These are phyloP conservation scores for Pugionium cornutum DNA, from an alignment of 345 rosid genomes.

Conservation along the genomic window DNA sequence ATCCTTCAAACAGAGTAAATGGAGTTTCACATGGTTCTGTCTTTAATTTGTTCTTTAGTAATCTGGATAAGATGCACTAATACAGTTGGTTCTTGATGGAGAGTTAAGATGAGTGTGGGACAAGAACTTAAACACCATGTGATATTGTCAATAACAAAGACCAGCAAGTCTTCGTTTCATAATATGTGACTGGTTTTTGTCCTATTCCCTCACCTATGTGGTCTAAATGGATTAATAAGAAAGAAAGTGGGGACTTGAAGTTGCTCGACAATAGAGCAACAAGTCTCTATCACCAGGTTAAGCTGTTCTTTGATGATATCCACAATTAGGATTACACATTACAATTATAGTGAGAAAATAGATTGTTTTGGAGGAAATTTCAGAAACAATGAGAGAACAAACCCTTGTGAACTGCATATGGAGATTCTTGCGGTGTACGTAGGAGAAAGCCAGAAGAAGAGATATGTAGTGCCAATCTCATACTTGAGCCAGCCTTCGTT, in stretches of 20 bases:
- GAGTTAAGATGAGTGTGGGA: conserved; percentile 5
- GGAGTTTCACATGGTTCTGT: conserved; percentile 30
- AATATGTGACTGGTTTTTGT: no score
- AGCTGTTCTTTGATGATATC: no score
- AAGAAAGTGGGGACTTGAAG: no score
- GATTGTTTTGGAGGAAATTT: not conserved
- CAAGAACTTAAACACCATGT: conserved; percentile 1
- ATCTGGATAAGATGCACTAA: not conserved
- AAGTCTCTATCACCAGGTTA: no score
- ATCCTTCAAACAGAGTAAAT: not conserved
- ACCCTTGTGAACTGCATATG: not conserved
- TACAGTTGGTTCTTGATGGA: conserved; percentile 3
- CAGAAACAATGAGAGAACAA: conserved; percentile 24
- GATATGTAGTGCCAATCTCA: conserved; percentile 51
- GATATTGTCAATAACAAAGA: no score
- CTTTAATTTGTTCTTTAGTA: no score
- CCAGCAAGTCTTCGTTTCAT: no score
- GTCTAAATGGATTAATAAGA: no score
- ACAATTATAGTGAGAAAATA: no score
- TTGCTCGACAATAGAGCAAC: no score
- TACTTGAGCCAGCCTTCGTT: conserved; percentile 46
- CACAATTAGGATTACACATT: no score
- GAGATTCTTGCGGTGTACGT: conserved; percentile 40
- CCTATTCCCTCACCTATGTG: no score
- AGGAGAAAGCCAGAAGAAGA: conserved; percentile 38